These are phyloP conservation scores for Starmerella etchellsii DNA, from an alignment of 805 yeast genomes.

Conservation along the genomic window DNA sequence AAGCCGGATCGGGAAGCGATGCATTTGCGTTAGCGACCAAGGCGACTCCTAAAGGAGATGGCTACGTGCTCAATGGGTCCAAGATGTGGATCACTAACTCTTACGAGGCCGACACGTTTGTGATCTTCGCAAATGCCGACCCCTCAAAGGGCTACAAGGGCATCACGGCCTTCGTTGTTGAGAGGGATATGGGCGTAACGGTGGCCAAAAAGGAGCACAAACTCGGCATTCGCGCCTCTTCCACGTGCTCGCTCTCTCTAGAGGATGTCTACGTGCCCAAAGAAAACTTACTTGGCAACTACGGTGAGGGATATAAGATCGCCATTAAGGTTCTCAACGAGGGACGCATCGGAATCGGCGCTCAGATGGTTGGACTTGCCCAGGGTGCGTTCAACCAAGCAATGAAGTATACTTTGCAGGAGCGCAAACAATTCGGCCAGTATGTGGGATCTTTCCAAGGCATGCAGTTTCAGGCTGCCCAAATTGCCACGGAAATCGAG, in stretches of 20 bases:
- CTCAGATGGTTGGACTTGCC: conserved; percentile 36
- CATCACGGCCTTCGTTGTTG: conserved; percentile 34
- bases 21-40: conserved; percentile 33
- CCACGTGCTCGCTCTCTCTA: conserved; percentile 32
- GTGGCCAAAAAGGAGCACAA: conserved; percentile 35
- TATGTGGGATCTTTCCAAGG: conserved; percentile 35
- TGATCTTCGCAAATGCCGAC: conserved; percentile 32
- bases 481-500: conserved; percentile 34
- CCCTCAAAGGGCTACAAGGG: conserved; percentile 34
- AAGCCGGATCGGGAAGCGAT: conserved; percentile 33
- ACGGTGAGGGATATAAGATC: conserved; percentile 35
- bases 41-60: conserved; percentile 30
- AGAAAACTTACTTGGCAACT: conserved; percentile 32
- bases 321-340: conserved; percentile 35
- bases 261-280: conserved; percentile 33
- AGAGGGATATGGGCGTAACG: conserved; percentile 31
- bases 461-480: conserved; percentile 36
- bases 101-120: conserved; percentile 32
- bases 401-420: conserved; percentile 29
- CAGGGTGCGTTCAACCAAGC: conserved; percentile 34
- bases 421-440: conserved; percentile 34
- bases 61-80: conserved; percentile 31
- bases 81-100: conserved; percentile 39
- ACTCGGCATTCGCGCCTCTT: conserved; percentile 33
- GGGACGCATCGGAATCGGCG: conserved; percentile 36